A percentile compares a stretch with the other conserved stretches of the same genome.
phyloP scores from a whole-genome alignment of 2,329 filamentous ascomycete genomes.

The Monosporascus ibericus region DNA sequence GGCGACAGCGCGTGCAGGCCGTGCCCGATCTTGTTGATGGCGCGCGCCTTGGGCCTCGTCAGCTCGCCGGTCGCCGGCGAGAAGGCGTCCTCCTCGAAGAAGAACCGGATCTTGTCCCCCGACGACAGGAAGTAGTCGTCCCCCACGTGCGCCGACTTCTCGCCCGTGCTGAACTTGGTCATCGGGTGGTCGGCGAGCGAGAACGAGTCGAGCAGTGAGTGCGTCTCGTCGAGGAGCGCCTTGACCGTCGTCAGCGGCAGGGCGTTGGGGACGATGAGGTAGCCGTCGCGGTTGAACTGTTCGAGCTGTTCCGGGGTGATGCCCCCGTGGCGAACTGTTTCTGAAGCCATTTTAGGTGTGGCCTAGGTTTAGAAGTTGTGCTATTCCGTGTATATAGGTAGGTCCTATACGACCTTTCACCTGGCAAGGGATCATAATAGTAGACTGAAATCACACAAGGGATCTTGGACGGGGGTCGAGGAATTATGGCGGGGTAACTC shows the following conservation, averaged over 20 bases:
- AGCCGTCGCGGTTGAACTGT: constrained; percentile 76
- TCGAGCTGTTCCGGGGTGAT: constrained; percentile 67
- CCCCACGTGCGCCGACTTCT: constrained; percentile 70
- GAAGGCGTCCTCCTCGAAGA: constrained; percentile 95
- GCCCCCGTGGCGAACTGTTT: constrained; percentile 32
- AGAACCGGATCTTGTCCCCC: constrained; percentile 90
- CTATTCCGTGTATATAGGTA: too few relatives aligned
- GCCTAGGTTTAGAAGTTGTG: too few relatives aligned
- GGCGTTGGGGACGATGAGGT: constrained; percentile 78
- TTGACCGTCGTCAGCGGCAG: constrained; percentile 60
- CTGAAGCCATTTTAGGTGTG: constrained; percentile 8
- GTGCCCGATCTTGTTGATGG: constrained; percentile 88
- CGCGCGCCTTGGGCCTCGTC: constrained; percentile 69
- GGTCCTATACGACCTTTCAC: too few relatives aligned
- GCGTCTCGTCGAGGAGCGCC: constrained; percentile 67
- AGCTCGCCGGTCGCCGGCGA: constrained; percentile 53
- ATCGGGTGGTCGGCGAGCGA: constrained; percentile 79
- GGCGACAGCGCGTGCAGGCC: constrained; percentile 64
- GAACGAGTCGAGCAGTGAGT: constrained; percentile 68
- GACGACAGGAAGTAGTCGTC: constrained; percentile 91
- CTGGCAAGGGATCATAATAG: too few relatives aligned
- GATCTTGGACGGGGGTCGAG: too few relatives aligned
- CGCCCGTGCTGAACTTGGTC: constrained; percentile 88
- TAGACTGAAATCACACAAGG: too few relatives aligned
- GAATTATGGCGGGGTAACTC: too few relatives aligned